These are phyloP conservation scores for Echites panduratus DNA, from an alignment of 257 asterid species.

Conservation along the genomic window DNA sequence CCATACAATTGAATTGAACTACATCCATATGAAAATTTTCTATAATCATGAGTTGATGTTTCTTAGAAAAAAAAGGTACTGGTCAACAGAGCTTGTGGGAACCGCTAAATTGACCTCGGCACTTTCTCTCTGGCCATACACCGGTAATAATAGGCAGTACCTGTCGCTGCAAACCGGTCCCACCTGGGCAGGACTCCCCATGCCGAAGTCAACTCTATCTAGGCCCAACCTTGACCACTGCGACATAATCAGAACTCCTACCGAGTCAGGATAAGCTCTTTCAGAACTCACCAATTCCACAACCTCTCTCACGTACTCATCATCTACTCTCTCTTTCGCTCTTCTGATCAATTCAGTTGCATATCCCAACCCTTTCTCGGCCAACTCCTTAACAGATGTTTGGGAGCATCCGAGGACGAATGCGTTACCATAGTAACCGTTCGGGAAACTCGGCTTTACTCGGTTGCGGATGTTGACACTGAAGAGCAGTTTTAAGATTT, in stretches of 20 bases:
- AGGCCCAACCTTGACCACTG: constrained; percentile 76
- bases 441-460: constrained; percentile 49
- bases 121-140: constrained; percentile 17
- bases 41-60: constrained; percentile 10
- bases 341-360: constrained; percentile 35
- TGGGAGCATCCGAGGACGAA: constrained; percentile 59
- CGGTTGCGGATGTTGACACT: constrained; percentile 48
- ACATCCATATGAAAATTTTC: too few relatives aligned
- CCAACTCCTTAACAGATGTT: constrained; percentile 28
- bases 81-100: constrained; percentile 42
- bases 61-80: constrained; percentile 35
- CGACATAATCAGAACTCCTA: constrained; percentile 56
- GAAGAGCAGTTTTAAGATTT: constrained; percentile 43
- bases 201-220: constrained; percentile 54
- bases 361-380: constrained; percentile 25
- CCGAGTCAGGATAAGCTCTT: constrained; percentile 45
- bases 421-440: constrained; percentile 63
- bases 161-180: constrained; percentile 46
- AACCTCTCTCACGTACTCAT: constrained; percentile 53
- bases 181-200: constrained; percentile 53
- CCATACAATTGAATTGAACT: too few relatives aligned
- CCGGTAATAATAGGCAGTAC: constrained; percentile 53
- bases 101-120: constrained; percentile 53
- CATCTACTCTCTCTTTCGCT: constrained; percentile 54
- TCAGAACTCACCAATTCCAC: constrained; percentile 47